Percentiles rank a stretch among this genome's conserved stretches.
Evolutionary conservation across 768 basidiomycete species (phyloP).

Genomic region (Tulasnella sp.): DNA sequence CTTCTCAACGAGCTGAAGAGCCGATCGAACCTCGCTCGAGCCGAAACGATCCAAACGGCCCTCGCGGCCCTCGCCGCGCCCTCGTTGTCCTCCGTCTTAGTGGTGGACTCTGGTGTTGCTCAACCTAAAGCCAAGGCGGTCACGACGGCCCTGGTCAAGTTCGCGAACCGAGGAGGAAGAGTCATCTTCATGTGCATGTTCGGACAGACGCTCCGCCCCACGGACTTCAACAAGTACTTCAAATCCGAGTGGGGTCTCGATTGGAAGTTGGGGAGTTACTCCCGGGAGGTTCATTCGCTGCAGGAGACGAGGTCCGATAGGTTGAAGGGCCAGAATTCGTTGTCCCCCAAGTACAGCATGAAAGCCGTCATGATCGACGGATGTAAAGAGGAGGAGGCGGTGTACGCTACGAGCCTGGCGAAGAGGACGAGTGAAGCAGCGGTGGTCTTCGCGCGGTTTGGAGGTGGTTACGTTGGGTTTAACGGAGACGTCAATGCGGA

Average conservation of each 20-base stretch:
- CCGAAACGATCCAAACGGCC: background rate
- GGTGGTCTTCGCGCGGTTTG: slow-evolving; percentile 21
- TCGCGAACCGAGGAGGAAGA: background rate
- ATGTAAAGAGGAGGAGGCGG: slow-evolving; percentile 23
- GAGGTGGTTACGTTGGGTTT: slow-evolving; percentile 31
- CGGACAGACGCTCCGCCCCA: background rate
- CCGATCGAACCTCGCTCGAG: background rate
- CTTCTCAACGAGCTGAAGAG: background rate
- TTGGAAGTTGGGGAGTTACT: slow-evolving; percentile 32
- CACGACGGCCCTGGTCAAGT: background rate
- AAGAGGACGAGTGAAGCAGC: background rate
- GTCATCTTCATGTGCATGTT: background rate
- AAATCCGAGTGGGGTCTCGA: slow-evolving; percentile 25
- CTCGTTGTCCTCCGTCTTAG: background rate
- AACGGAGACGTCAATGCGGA: slow-evolving; percentile 29
- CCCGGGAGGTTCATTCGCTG: slow-evolving; percentile 29
- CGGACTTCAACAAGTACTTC: background rate
- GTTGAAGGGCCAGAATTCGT: background rate
- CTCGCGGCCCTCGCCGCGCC: background rate
- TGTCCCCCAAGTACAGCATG: slow-evolving; percentile 28
- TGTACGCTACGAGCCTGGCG: background rate
- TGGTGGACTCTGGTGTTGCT: background rate
- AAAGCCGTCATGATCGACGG: slow-evolving; percentile 30
- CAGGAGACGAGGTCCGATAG: slow-evolving; percentile 20
- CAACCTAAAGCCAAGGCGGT: background rate